Percentiles rank a stretch among this genome's conserved stretches.
phyloP scores from a whole-genome alignment of 768 basidiomycete genomes.

The Pisolithus albus region DNA sequence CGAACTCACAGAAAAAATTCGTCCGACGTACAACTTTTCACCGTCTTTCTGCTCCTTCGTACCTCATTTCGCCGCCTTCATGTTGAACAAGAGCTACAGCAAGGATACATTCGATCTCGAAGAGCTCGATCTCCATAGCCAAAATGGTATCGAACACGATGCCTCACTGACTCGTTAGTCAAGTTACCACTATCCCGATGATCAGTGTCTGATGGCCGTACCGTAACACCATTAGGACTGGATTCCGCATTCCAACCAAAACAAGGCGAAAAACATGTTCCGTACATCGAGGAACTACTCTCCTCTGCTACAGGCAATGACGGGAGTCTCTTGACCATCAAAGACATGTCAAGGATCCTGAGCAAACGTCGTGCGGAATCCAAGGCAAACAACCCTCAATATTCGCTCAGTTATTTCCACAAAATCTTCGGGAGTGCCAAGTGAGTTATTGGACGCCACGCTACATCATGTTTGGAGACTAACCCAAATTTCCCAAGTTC shows the following conservation, averaged over 20 bases:
- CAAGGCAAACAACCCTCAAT: constrained; percentile 49
- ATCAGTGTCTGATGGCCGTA: neutral
- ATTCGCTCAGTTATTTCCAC: constrained; percentile 44
- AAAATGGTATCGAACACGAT: constrained; percentile 4
- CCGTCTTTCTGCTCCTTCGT: constrained; percentile 63
- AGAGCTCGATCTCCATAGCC: constrained; percentile 65
- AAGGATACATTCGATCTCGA: constrained; percentile 55
- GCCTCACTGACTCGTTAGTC: constrained; percentile 28
- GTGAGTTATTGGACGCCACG: constrained; percentile 32
- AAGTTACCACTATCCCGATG: neutral
- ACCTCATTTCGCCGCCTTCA: constrained; percentile 50
- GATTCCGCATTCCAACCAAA: constrained; percentile 42
- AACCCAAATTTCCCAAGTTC: constrained; percentile 34
- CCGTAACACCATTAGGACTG: constrained; percentile 36
- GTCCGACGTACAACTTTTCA: constrained; percentile 61
- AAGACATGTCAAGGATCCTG: constrained; percentile 53
- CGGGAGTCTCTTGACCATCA: constrained; percentile 39
- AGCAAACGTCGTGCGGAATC: constrained; percentile 60
- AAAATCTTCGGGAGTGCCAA: constrained; percentile 64
- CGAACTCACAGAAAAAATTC: constrained; percentile 37
- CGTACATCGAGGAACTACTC: constrained; percentile 53
- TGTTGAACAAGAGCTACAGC: constrained; percentile 50
- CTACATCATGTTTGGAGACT: neutral
- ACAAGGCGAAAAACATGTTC: constrained; percentile 46
- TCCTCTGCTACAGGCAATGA: constrained; percentile 55